Evolutionary conservation across 2,329 filamentous ascomycete genomes (phyloP).

Genomic region (Coniochaeta sp.): DNA sequence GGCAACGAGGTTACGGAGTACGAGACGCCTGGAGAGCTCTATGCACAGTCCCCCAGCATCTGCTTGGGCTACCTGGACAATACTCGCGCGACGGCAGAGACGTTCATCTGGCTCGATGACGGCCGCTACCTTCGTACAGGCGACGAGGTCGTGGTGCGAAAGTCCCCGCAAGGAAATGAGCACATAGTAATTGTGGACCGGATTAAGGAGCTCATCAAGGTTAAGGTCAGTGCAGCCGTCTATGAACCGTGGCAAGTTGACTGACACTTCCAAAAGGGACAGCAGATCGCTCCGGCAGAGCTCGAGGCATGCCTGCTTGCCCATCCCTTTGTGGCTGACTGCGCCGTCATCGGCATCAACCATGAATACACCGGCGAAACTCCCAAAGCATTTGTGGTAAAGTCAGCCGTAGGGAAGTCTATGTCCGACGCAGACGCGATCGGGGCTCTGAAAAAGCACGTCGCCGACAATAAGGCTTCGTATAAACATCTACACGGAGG

Average conservation of each 20-base stretch:
- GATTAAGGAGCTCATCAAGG: conserved; percentile 38
- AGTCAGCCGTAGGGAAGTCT: conserved; percentile 29
- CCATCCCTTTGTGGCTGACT: conserved; percentile 63
- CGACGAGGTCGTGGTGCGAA: conserved; percentile 66
- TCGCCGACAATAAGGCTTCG: conserved; percentile 48
- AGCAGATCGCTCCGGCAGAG: conserved; percentile 72
- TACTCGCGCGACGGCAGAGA: conserved; percentile 70
- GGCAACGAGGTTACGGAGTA: conserved; percentile 58
- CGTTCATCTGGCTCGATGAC: conserved; percentile 58
- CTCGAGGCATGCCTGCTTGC: conserved; percentile 67
- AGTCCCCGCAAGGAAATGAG: conserved; percentile 57
- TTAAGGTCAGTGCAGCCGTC: conserved; percentile 30
- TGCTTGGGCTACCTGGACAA: conserved; percentile 80
- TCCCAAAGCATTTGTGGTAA: conserved; percentile 55
- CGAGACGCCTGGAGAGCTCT: conserved; percentile 69
- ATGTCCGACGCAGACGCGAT: conserved; percentile 38
- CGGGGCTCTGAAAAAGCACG: conserved; percentile 41
- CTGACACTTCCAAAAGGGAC: conserved; percentile 34
- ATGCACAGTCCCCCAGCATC: conserved; percentile 66
- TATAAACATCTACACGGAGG: conserved; percentile 51
- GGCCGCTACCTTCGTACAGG: conserved; percentile 73
- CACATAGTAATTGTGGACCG: conserved; percentile 79
- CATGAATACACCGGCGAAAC: conserved; percentile 51
- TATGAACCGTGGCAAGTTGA: background rate
- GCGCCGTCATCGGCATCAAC: conserved; percentile 64